phyloP scores from a whole-genome alignment of 176 grass and related monocot genomes.

The Carex littledalei region DNA sequence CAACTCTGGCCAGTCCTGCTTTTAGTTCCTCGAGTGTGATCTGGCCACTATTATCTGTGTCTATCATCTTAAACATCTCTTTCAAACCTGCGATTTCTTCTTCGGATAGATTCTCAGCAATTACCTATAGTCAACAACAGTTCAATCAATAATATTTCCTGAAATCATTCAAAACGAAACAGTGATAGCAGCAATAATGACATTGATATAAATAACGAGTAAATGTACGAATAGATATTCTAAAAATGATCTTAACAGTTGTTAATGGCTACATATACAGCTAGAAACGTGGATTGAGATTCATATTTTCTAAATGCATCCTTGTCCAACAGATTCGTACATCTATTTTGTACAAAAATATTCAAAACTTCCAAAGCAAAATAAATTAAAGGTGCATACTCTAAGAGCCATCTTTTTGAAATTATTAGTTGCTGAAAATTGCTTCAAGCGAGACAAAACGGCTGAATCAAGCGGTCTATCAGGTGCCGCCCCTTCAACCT shows the following conservation, averaged over 20 bases:
- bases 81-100: slow-evolving; percentile 24
- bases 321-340: not conserved
- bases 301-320: not conserved
- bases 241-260: not conserved
- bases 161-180: not conserved
- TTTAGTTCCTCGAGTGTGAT: slow-evolving; percentile 28
- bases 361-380: not conserved
- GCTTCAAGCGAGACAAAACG: slow-evolving; percentile 28
- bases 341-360: not conserved
- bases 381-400: slow-evolving; percentile 16
- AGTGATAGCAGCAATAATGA: not conserved
- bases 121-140: slow-evolving; percentile 2
- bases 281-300: not conserved
- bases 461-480: slow-evolving; percentile 27
- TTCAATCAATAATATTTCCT: not conserved
- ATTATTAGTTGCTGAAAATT: slow-evolving; percentile 26
- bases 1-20: slow-evolving; percentile 21
- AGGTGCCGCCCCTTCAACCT: slow-evolving; percentile 20
- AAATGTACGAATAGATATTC: not conserved
- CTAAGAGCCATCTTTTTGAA: slow-evolving; percentile 30
- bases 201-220: not conserved
- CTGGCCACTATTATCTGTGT: slow-evolving; percentile 26
- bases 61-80: slow-evolving; percentile 30
- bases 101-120: slow-evolving; percentile 25
- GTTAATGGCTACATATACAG: not conserved